Percentiles rank a stretch among this genome's conserved stretches.
Conservation (phyloP, 805 yeast genomes). For the Saccharomycopsis selenospora region DNA sequence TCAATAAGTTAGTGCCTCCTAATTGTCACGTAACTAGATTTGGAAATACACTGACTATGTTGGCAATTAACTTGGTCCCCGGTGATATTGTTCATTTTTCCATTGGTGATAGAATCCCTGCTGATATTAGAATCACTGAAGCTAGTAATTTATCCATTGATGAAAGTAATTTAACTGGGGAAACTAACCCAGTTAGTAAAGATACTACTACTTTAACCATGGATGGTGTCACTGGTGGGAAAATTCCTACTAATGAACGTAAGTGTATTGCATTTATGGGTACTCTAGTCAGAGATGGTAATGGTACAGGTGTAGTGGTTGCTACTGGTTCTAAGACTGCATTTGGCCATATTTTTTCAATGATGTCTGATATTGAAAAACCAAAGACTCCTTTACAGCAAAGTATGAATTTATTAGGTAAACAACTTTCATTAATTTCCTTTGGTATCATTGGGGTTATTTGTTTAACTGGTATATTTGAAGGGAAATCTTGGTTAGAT, state of each 20-base stretch:
- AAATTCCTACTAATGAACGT: slow-evolving; percentile 44
- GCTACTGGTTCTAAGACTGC: slow-evolving; percentile 88
- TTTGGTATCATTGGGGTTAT: slow-evolving; percentile 87
- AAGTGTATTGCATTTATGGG: slow-evolving; percentile 91
- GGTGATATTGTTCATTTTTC: slow-evolving; percentile 88
- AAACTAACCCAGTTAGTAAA: slow-evolving; percentile 80
- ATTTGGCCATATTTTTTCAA: slow-evolving; percentile 88
- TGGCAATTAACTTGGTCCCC: slow-evolving; percentile 86
- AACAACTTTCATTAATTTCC: slow-evolving; percentile 77
- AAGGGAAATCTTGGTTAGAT: slow-evolving; percentile 93
- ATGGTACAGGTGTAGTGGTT: slow-evolving; percentile 86
- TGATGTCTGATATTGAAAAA: slow-evolving; percentile 92
- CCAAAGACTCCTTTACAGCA: slow-evolving; percentile 96
- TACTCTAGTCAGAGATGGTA: slow-evolving; percentile 92
- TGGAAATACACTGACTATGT: slow-evolving; percentile 68
- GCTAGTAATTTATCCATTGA: slow-evolving; percentile 80
- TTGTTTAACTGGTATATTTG: slow-evolving; percentile 80
- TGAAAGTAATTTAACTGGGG: slow-evolving; percentile 94
- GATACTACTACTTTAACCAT: slow-evolving; percentile 26
- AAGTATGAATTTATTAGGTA: slow-evolving; percentile 93
- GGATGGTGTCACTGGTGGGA: slow-evolving; percentile 26
- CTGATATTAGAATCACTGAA: slow-evolving; percentile 77
- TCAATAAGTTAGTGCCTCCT: slow-evolving; percentile 93
- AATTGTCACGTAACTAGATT: slow-evolving; percentile 86
- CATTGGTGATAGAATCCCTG: slow-evolving; percentile 95